Percentiles rank a stretch among this genome's conserved stretches.
Conservation (phyloP, 257 asterid species). For the Solanum paucissectum region DNA sequence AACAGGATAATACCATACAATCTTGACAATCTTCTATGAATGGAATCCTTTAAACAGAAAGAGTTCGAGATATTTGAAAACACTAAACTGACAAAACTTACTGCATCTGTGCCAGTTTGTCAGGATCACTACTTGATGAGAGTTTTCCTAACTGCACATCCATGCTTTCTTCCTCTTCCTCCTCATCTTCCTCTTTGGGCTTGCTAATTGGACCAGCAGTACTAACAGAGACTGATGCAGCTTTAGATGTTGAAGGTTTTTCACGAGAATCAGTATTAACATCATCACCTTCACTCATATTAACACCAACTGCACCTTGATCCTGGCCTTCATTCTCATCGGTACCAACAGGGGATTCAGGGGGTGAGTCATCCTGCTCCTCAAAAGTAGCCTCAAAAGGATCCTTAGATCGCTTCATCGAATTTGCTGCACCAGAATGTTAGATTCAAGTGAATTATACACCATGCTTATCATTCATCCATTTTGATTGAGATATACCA, state of each 20-base stretch:
- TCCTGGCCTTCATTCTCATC: conserved; percentile 58
- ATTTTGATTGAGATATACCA: neutral
- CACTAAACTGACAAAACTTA: conserved; percentile 25
- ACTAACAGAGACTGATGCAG: conserved; percentile 13
- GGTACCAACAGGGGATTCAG: conserved; percentile 67
- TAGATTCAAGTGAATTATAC: neutral
- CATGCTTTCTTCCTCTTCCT: conserved; percentile 89
- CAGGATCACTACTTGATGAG: conserved; percentile 59
- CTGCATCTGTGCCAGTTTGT: conserved; percentile 87
- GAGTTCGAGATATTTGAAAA: neutral
- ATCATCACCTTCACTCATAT: conserved; percentile 24
- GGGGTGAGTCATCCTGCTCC: conserved; percentile 87
- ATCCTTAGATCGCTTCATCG: conserved; percentile 86
- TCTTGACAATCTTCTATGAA: neutral
- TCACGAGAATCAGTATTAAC: conserved; percentile 17
- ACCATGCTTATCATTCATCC: neutral
- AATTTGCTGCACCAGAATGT: neutral
- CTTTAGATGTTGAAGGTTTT: conserved; percentile 34
- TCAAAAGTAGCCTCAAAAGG: conserved; percentile 84
- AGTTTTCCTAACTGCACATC: conserved; percentile 77
- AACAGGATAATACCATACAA: neutral
- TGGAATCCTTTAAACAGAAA: neutral
- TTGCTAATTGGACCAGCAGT: conserved; percentile 30
- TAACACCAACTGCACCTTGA: conserved; percentile 23
- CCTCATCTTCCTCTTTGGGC: conserved; percentile 82